phyloP scores from a whole-genome alignment of 176 grass and related monocot species.

The Avena eriantha region DNA sequence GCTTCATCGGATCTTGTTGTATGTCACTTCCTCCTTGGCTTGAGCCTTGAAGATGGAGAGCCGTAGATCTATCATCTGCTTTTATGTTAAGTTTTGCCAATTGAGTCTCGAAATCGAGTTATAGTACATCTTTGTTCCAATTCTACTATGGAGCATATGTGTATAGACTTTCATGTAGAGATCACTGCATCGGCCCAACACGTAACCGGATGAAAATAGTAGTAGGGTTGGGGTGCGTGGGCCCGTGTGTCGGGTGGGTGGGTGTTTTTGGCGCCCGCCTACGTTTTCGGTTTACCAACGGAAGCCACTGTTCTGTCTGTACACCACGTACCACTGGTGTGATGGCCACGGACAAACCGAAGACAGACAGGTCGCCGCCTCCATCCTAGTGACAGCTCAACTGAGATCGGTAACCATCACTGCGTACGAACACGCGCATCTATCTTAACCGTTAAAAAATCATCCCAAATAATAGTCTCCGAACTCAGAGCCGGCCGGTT shows the following conservation, averaged over 20 bases:
- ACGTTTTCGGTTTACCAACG: conserved; percentile 1
- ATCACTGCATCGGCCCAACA: neutral
- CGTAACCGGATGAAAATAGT: neutral
- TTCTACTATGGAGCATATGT: no score
- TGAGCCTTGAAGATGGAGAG: no score
- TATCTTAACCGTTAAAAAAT: neutral
- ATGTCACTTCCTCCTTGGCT: no score
- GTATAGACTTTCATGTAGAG: neutral
- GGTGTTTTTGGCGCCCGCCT: neutral
- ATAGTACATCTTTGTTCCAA: no score
- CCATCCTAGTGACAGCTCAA: conserved; percentile 54
- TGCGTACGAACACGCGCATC: neutral
- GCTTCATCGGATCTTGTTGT: no score
- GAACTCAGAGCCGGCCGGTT: neutral
- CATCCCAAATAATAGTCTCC: neutral
- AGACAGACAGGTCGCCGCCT: conserved; percentile 41
- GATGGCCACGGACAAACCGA: conserved; percentile 18
- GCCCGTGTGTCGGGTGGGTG: conserved; percentile 19
- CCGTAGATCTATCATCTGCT: no score
- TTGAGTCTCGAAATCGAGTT: no score
- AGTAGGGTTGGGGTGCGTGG: neutral
- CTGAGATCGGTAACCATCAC: conserved; percentile 41
- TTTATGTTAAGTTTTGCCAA: no score
- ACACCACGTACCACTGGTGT: neutral
- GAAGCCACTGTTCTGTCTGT: neutral